phyloP scores from a whole-genome alignment of 2,329 filamentous ascomycete species.

The Metarhizium guizhouense region DNA sequence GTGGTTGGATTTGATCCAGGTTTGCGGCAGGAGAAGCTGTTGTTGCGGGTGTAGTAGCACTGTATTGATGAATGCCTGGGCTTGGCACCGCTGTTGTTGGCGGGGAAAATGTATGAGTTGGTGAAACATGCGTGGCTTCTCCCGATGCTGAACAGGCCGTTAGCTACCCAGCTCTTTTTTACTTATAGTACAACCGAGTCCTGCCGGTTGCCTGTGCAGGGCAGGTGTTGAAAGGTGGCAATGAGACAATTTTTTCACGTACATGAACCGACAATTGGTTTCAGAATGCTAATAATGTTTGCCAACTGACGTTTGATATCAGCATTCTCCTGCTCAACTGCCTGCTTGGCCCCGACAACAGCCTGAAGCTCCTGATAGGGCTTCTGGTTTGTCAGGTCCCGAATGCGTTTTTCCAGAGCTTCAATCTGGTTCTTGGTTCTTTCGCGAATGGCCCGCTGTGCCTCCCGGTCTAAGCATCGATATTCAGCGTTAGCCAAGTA shows the following conservation, averaged over 20 bases:
- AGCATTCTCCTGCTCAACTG: constrained; percentile 68
- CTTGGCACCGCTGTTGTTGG: constrained; percentile 1
- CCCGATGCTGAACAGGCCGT: background rate
- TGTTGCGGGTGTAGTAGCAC: background rate
- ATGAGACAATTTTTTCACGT: constrained; percentile 3
- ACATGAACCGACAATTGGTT: constrained; percentile 41
- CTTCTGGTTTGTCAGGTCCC: constrained; percentile 68
- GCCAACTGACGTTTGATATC: constrained; percentile 64
- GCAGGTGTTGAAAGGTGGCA: background rate
- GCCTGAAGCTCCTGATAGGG: constrained; percentile 77
- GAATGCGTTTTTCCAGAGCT: constrained; percentile 60
- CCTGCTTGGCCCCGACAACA: constrained; percentile 66
- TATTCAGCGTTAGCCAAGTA: background rate
- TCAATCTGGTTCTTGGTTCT: constrained; percentile 76
- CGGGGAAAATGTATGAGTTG: constrained; percentile 18
- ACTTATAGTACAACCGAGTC: too few relatives aligned
- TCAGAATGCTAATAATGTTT: constrained; percentile 54
- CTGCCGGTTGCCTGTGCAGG: background rate
- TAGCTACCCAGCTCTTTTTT: background rate
- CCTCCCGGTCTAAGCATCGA: constrained; percentile 59
- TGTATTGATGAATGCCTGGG: background rate
- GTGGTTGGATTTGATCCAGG: background rate
- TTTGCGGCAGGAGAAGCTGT: background rate
- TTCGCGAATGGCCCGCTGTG: constrained; percentile 76
- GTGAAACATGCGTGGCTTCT: constrained; percentile 17